Evolutionary conservation across 2,329 filamentous ascomycete genomes (phyloP).

Genomic region (Calonectria naviculata): DNA sequence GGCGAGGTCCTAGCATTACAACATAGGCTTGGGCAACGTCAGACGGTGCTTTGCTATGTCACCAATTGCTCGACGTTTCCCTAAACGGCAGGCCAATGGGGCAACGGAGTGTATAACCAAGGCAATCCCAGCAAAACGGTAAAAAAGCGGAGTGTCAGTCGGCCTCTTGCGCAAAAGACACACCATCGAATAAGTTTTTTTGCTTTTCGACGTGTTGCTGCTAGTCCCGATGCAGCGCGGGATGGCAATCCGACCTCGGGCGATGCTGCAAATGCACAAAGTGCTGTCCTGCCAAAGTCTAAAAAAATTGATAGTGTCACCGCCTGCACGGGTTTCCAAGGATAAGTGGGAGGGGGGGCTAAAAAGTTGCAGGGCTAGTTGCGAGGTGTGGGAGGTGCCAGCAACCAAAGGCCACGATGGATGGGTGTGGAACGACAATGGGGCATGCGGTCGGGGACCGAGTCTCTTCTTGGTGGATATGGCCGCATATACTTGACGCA

Average conservation of each 20-base stretch:
- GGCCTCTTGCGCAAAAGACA: not conserved
- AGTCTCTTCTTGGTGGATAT: conserved; percentile 7
- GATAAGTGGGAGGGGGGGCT: not conserved
- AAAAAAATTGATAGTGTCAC: conserved; percentile 21
- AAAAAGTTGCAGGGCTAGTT: conserved; percentile 19
- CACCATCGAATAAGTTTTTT: conserved; percentile 1
- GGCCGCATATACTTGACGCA: not conserved
- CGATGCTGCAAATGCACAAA: conserved; percentile 4
- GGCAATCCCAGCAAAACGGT: not conserved
- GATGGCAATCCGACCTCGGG: not conserved
- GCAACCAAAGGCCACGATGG: conserved; percentile 4
- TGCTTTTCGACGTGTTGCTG: not conserved
- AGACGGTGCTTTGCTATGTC: conserved; percentile 1
- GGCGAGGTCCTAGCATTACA: conserved; percentile 1
- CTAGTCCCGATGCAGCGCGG: not conserved
- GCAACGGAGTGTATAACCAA: not conserved
- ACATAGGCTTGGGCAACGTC: not conserved
- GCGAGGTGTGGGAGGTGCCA: conserved; percentile 7
- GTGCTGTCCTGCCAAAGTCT: not conserved
- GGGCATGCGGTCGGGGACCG: conserved; percentile 18
- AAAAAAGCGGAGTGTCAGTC: not conserved
- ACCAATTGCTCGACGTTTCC: conserved; percentile 1
- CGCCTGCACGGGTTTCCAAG: conserved; percentile 6
- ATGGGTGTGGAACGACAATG: conserved; percentile 21
- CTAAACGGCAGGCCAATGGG: not conserved